A percentile compares a stretch with the other conserved stretches of the same genome.
Evolutionary conservation across 768 basidiomycete genomes (phyloP).

Genomic region (Pleurotus eryngii): DNA sequence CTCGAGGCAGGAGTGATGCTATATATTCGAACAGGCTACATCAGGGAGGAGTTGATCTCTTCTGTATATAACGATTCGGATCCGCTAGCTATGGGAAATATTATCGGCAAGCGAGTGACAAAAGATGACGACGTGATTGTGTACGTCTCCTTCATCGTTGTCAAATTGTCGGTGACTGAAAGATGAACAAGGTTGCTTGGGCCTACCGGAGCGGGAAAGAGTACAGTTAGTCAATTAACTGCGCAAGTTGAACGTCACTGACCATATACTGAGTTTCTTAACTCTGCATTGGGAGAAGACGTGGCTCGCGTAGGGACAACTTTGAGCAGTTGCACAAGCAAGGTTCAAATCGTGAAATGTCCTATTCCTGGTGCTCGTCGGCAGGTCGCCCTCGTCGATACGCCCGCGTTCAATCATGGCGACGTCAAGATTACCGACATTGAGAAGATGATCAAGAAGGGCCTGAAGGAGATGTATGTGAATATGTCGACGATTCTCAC

Average conservation of each 20-base stretch:
- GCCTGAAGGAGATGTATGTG: constrained; percentile 20
- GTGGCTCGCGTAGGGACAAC: constrained; percentile 11
- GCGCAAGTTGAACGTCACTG: background rate
- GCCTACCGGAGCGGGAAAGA: constrained; percentile 26
- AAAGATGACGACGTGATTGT: background rate
- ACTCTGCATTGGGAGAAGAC: constrained; percentile 13
- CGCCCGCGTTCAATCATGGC: constrained; percentile 34
- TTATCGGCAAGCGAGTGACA: background rate
- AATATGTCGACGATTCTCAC: background rate
- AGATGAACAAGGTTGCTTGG: constrained; percentile 20
- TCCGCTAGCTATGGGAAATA: background rate
- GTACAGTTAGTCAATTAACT: constrained; percentile 17
- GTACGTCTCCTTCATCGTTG: background rate
- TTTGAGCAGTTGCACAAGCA: constrained; percentile 35
- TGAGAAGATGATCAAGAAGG: constrained; percentile 33
- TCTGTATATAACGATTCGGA: no score
- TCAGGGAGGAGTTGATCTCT: no score
- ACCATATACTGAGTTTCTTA: constrained; percentile 20
- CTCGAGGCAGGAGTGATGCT: no score
- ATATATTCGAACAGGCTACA: no score
- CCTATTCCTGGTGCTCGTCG: constrained; percentile 20
- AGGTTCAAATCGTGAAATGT: constrained; percentile 27
- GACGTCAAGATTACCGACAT: constrained; percentile 29
- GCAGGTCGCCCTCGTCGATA: constrained; percentile 37
- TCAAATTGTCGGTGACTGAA: background rate